Evolutionary conservation across 1,284 basidiomycete species (phyloP).

Genomic region (Lentinula novae-zelandiae): DNA sequence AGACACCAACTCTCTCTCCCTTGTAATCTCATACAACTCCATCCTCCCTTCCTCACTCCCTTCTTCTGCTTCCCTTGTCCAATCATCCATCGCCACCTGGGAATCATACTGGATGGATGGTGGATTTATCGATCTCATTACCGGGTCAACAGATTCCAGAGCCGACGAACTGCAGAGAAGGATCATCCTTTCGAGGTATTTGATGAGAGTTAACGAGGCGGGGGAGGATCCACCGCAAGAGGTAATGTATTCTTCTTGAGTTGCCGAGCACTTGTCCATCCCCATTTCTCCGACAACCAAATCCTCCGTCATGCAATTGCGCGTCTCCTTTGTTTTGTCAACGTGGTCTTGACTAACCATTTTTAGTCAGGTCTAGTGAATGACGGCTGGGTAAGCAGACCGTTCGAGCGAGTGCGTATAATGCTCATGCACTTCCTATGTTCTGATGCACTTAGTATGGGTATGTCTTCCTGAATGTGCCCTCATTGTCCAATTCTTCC

Average conservation of each 20-base stretch:
- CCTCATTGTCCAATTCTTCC: neutral
- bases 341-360: too few species aligned
- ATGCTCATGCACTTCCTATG: neutral
- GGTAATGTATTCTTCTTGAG: slow-evolving; percentile 24
- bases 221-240: slow-evolving; percentile 56
- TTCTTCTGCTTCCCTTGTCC: slow-evolving; percentile 21
- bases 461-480: slow-evolving; percentile 15
- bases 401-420: neutral
- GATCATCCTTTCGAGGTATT: slow-evolving; percentile 53
- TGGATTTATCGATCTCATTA: slow-evolving; percentile 52
- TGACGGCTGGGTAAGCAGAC: slow-evolving; percentile 50
- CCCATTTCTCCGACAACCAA: too few species aligned
- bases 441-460: slow-evolving; percentile 22
- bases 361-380: slow-evolving; percentile 53
- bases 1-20: slow-evolving; percentile 25
- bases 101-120: slow-evolving; percentile 42
- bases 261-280: too few species aligned
- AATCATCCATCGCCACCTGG: slow-evolving; percentile 40
- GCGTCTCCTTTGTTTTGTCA: too few species aligned
- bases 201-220: slow-evolving; percentile 58
- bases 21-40: slow-evolving; percentile 30
- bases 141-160: slow-evolving; percentile 43
- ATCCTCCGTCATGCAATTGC: too few species aligned
- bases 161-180: slow-evolving; percentile 55
- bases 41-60: neutral